These are phyloP conservation scores for Firmiana major DNA, from an alignment of 345 rosid species.

Conservation along the genomic window DNA sequence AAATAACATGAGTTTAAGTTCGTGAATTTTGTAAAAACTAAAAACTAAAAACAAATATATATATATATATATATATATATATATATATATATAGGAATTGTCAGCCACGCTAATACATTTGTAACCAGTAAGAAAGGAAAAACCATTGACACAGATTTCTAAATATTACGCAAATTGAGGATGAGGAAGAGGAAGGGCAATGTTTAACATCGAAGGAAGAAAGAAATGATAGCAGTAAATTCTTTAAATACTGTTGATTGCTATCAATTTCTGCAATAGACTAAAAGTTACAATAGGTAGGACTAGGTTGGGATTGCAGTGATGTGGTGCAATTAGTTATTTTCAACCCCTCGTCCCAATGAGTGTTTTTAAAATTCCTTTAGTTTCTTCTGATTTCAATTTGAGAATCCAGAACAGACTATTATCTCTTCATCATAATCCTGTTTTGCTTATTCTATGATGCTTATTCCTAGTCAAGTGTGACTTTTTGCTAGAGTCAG, in stretches of 20 bases:
- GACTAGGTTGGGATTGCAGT: not conserved
- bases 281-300: not conserved
- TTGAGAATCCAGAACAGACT: not conserved
- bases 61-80: no score
- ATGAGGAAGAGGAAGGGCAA: not conserved
- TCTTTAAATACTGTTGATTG: not conserved
- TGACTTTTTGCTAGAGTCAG: not conserved
- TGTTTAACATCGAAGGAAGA: not conserved
- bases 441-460: not conserved
- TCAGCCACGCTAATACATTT: not conserved
- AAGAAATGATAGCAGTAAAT: not conserved
- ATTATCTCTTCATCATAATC: not conserved
- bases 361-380: not conserved
- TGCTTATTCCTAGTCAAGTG: not conserved
- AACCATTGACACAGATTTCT: not conserved
- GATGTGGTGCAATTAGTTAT: not conserved
- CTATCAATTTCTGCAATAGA: not conserved
- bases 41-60: no score
- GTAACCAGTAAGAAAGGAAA: not conserved
- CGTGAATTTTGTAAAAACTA: no score
- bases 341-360: not conserved
- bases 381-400: not conserved
- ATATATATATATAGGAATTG: no score
- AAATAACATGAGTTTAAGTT: no score
- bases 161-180: not conserved